Conservation (phyloP, 371 early-diverging fungal genomes). For the Basidiobolus meristosporus region DNA sequence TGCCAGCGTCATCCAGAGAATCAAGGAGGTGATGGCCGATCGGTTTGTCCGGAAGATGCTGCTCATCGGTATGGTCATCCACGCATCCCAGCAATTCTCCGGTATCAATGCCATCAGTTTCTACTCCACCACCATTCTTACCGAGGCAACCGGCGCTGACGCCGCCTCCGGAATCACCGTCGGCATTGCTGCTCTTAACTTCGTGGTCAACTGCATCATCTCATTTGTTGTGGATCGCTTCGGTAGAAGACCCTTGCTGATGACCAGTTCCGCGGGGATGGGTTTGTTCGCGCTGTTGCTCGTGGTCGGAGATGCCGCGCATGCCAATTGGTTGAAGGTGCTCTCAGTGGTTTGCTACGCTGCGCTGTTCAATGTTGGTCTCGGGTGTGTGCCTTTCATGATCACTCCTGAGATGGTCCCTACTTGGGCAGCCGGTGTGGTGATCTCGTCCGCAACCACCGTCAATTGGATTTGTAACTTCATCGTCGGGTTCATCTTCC, state of each 20-base stretch:
- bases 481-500: too few relatives aligned
- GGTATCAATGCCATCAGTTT: conserved; percentile 75
- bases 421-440: conserved; percentile 35
- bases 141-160: conserved; percentile 16
- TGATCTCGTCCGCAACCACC: conserved; percentile 31
- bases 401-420: conserved; percentile 44
- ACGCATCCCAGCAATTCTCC: conserved; percentile 49
- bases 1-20: conserved; percentile 14
- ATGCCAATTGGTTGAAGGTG: conserved; percentile 29
- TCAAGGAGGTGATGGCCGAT: conserved; percentile 20
- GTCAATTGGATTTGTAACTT: too few relatives aligned
- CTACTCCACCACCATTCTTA: conserved; percentile 37
- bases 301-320: conserved; percentile 24
- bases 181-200: conserved; percentile 21
- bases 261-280: conserved; percentile 24
- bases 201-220: conserved; percentile 42
- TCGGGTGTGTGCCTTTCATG: conserved; percentile 62
- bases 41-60: conserved; percentile 45
- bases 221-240: conserved; percentile 47
- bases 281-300: conserved; percentile 21
- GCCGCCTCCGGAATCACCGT: conserved; percentile 15
- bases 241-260: conserved; percentile 32
- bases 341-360: conserved; percentile 56
- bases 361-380: conserved; percentile 58
- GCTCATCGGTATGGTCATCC: conserved; percentile 15